Percentiles rank a stretch among this genome's conserved stretches.
Evolutionary conservation across 2,329 filamentous ascomycete genomes (phyloP).

Genomic region (Cercospora zeina): DNA sequence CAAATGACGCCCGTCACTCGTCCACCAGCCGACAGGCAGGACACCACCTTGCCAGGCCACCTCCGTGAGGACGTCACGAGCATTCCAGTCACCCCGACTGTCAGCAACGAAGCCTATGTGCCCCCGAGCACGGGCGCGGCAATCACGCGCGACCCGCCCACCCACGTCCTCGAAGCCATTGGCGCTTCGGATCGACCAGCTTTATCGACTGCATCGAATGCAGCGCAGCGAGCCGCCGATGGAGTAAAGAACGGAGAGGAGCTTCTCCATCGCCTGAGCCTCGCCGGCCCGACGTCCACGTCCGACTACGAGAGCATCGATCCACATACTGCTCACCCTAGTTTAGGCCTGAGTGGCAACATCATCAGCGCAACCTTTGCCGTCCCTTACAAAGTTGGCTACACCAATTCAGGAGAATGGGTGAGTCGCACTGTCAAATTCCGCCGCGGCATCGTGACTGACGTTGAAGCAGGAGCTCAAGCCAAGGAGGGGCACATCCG

Average conservation of each 20-base stretch:
- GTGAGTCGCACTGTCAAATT: constrained; percentile 41
- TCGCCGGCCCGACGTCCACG: constrained; percentile 42
- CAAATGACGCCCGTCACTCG: constrained; percentile 28
- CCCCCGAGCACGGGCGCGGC: constrained; percentile 16
- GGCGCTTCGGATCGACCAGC: constrained; percentile 22
- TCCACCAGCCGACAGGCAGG: constrained; percentile 26
- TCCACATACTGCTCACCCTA: constrained; percentile 57
- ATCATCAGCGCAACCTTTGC: constrained; percentile 65
- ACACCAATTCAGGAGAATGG: constrained; percentile 57
- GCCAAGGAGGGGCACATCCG: constrained; percentile 80
- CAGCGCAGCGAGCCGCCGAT: constrained; percentile 47
- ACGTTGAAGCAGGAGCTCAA: constrained; percentile 62
- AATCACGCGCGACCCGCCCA: constrained; percentile 20
- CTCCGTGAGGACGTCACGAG: constrained; percentile 25
- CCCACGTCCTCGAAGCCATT: constrained; percentile 30
- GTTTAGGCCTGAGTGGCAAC: constrained; percentile 60
- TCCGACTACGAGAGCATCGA: constrained; percentile 52
- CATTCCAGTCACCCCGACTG: constrained; percentile 34
- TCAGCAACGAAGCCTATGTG: constrained; percentile 28
- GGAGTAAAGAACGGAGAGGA: constrained; percentile 53
- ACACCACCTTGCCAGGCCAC: constrained; percentile 24
- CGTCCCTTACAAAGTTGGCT: constrained; percentile 61
- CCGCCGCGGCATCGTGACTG: not conserved
- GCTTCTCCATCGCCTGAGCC: constrained; percentile 55
- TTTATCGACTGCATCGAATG: constrained; percentile 30